Evolutionary conservation across 306 rosid species (phyloP).

Genomic region (Cyamopsis tetragonoloba): DNA sequence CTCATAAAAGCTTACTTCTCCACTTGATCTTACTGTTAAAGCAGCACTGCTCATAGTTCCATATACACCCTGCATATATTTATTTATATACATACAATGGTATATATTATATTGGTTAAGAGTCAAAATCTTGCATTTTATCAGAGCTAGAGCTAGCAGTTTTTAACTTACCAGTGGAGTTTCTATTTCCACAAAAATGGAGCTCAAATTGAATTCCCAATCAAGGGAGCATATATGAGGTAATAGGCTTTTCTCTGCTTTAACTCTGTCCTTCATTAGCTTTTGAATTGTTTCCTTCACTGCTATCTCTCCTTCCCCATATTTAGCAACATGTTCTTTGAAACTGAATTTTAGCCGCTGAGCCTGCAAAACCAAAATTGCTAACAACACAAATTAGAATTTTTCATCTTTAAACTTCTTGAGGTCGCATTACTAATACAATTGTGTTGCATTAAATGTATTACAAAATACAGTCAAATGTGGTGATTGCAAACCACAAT

Average conservation of each 20-base stretch:
- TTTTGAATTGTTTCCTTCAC: conserved; percentile 29
- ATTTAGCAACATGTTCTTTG: conserved; percentile 30
- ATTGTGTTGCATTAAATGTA: too few species aligned
- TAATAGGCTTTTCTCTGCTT: conserved; percentile 40
- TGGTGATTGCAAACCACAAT: too few species aligned
- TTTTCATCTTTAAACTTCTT: too few species aligned
- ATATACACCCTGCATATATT: conserved; percentile 45
- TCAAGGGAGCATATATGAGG: conserved; percentile 52
- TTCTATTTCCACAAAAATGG: conserved; percentile 59
- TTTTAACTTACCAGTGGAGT: conserved; percentile 44
- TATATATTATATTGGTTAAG: too few species aligned
- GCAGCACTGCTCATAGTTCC: conserved; percentile 65
- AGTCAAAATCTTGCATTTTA: too few species aligned
- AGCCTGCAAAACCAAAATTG: conserved; percentile 28
- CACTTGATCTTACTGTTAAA: conserved; percentile 36
- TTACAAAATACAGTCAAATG: too few species aligned
- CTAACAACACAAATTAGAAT: too few species aligned
- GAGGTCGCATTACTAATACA: too few species aligned
- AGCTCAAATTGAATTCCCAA: conserved; percentile 54
- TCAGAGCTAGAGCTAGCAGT: too few species aligned
- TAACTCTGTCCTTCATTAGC: conserved; percentile 54
- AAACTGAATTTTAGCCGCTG: conserved; percentile 39
- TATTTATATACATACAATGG: too few species aligned
- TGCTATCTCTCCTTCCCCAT: conserved; percentile 39
- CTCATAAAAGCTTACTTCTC: conserved; percentile 44